Conservation (phyloP, 257 asterid genomes). For the Plantago ovata region DNA sequence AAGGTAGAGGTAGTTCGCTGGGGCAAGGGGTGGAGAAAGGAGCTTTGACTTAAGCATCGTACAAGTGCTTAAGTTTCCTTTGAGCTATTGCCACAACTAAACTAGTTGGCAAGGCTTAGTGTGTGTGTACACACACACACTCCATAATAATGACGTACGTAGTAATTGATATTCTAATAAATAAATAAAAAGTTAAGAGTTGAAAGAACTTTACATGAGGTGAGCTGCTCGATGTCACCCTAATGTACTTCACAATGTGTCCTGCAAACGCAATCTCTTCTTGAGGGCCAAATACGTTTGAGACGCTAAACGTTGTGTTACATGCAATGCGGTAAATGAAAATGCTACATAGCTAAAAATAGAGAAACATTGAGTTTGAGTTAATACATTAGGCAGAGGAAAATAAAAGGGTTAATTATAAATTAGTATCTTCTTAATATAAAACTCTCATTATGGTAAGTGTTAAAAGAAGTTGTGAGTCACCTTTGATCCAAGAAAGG, state of each 20-base stretch:
- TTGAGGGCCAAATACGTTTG: conserved; percentile 67
- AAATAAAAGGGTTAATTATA: neutral
- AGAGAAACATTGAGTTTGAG: neutral
- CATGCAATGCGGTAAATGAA: conserved; percentile 63
- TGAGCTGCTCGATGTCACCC: conserved; percentile 55
- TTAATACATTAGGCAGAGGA: neutral
- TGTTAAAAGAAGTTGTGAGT: too few relatives aligned
- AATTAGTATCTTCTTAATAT: too few relatives aligned
- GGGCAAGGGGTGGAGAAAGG: too few relatives aligned
- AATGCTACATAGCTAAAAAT: conserved; percentile 43
- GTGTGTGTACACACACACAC: too few relatives aligned
- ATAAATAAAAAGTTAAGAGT: neutral
- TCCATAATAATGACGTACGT: too few relatives aligned
- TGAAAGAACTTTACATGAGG: conserved; percentile 51
- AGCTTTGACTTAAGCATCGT: too few relatives aligned
- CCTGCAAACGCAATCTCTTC: conserved; percentile 45
- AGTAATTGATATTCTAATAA: neutral
- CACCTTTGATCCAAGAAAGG: conserved; percentile 71
- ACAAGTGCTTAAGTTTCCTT: too few relatives aligned
- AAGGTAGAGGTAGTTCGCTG: too few relatives aligned
- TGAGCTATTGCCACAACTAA: too few relatives aligned
- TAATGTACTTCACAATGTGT: conserved; percentile 47
- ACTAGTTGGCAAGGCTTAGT: too few relatives aligned
- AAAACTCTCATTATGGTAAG: too few relatives aligned
- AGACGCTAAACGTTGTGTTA: conserved; percentile 68